phyloP scores from a whole-genome alignment of 2,329 filamentous ascomycete genomes.

The Epichloe sylvatica region DNA sequence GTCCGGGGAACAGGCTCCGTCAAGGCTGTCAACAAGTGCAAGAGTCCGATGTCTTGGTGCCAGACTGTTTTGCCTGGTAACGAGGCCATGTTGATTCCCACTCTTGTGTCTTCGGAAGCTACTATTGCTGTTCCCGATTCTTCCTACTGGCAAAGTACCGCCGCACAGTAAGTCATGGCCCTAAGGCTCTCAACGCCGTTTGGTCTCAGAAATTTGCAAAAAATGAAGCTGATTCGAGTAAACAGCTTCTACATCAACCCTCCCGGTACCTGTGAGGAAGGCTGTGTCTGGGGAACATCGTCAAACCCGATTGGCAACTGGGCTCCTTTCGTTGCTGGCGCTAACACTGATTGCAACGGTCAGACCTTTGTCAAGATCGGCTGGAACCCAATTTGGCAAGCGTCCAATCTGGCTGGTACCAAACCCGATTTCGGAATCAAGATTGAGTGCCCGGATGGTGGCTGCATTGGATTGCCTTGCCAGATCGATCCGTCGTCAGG shows the following conservation, averaged over 20 bases:
- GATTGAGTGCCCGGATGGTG: conserved; percentile 51
- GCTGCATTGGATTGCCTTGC: conserved; percentile 64
- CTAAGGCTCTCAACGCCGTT: not conserved
- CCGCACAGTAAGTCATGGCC: conserved; percentile 50
- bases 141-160: conserved; percentile 57
- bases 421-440: conserved; percentile 54
- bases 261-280: conserved; percentile 49
- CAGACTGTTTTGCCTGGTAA: conserved; percentile 69
- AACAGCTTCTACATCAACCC: conserved; percentile 63
- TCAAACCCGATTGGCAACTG: conserved; percentile 57
- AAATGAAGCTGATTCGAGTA: conserved; percentile 16
- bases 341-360: conserved; percentile 52
- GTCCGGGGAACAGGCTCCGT: conserved; percentile 53
- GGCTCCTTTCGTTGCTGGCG: conserved; percentile 62
- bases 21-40: conserved; percentile 51
- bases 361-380: conserved; percentile 62
- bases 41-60: conserved; percentile 53
- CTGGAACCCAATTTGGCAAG: conserved; percentile 62
- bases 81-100: conserved; percentile 72
- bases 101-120: conserved; percentile 42
- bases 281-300: conserved; percentile 58
- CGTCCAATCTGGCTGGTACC: conserved; percentile 37
- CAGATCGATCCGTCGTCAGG: conserved; percentile 48
- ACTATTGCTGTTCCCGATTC: conserved; percentile 56
- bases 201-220: too few relatives aligned